Base-by-base conservation (phyloP, 352 stramenopile genomes). In the Phytopythium chamaehyphon region DNA sequence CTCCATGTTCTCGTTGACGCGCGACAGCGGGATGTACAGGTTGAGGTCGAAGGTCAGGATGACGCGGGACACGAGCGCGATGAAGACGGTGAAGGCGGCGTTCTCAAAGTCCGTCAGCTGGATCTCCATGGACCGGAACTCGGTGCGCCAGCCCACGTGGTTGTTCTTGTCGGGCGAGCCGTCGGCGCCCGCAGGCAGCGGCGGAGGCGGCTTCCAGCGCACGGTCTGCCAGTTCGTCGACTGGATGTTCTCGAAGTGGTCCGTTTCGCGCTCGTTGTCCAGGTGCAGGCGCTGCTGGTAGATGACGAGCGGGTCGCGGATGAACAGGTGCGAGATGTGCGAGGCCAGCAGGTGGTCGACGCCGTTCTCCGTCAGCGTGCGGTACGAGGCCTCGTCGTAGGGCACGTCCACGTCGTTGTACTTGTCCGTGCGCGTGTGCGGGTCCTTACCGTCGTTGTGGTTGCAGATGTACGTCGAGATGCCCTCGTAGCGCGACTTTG, bases 161-260 rank as follows among this genome's bases (percentile, higher is more conserved):
- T 74, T 68, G 36, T 62, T 55, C 18, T 54, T 40, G 1, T 47
- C 44, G 11, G 45, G 64, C 33, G 62, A 64, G 10, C 54, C 64
- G 14, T 73, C 59, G 24, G 37, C 51, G 40, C 51, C 62, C 6
- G 57, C 54, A 11, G 69, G 54, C 1, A 66, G 69, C 33, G 92
- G 90, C 47, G 97, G 96, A 40, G 98, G 98, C 38, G 98, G 98
- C 83, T 99, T 99, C 98, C 98, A 99, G 42, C 98, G 92, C 54
- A 99, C 96, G n/a, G 93, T 98, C 83, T 99, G 96, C 98, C 98
- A 99, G 68, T 99, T 99, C 21, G 97, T 99, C 63, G 90, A 98
- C 83, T 99, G 98, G 57, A 99, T 99, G 68, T 98, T 99, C 73
- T 99, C 96, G 69, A 98, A 99, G 68, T 99, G 96, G 58, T 99